Evolutionary conservation across 208 protist species (phyloP), one percentile per base, ranked within the genome.

Genomic region (Trypanosomatidae sp.): DNA sequence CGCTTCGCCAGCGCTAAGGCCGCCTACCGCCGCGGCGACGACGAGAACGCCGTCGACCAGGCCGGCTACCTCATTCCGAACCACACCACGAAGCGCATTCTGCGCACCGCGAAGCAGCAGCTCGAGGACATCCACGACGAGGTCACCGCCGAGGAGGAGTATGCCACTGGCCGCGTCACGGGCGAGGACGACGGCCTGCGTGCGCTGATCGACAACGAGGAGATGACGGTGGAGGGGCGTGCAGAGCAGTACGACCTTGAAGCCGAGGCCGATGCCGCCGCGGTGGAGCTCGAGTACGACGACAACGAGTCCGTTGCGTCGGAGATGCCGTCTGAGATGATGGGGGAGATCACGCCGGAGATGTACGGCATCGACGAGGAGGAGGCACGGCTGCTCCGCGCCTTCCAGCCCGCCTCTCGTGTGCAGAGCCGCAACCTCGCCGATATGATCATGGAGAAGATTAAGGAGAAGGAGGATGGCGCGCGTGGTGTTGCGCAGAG

Each of bases 361-460:
- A 85, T 92, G 75, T 97, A 92, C 82, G 90, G 78, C 71, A 95
- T 98, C 66, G 88, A 95, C 72, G 92, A 95, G 46, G 94, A 96
- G 80, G 91, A 98, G 78, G 90, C 89, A 36, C 83, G 85, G 13
- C 81, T 98, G 75, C 78, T 98, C 62, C 87, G 95, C 72, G 89
- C 93, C 77, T 95, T 98, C 59, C 90, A 93, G 75, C 94, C 94
- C 13, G 75, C 77, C 13, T 97, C 94, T 13, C 83, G 80, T 30
- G 86, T 96, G 80, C 92, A 94, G 80, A 94, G 82, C 68, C 94
- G 94, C 72, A 95, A 95, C 75, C 70, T 98, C 69, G 94, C 91
- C 0, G 94, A 96, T 62, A 92, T 98, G 76, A 98, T 98, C 50
- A 95, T 90, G 88, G 91, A 95, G 66, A 95, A 96, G 71, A 98